Base-by-base conservation (phyloP, 305 asterid genomes). In the Solanum aculeatissimum region DNA sequence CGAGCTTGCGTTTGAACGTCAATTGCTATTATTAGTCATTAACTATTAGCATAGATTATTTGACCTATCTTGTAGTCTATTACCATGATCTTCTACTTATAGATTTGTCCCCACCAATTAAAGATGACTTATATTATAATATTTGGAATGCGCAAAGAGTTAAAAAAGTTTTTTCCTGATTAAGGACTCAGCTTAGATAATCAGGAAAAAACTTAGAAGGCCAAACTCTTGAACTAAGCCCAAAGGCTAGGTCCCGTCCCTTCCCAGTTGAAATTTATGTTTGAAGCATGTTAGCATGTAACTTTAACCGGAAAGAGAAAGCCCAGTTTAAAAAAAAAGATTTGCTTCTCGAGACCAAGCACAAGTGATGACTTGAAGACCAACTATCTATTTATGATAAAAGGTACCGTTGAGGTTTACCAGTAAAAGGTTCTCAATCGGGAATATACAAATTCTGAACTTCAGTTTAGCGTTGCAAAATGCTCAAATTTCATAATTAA, bases 231-330 rank as follows among this genome's bases (percentile, higher is more conserved):
- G 62, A 47, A 75, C 21, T 75, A 75, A 4, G 43, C 62, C 40
- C 62, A 49, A 4, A 49, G 62, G 27, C 58, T 25, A 75, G 54
- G 55, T 27, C 57, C 81, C 40, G 55, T 27, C 57, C 81, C 40
- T 47, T 47, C 81, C 81, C 62, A 27, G 42, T 49, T 19, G 25
- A 38, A 66, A 66, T 32, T 66, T 32, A 92, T 89, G 90, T 93
- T 72, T 27, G 40, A 72, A 45, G 58, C 58, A 72, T 27, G 35
- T 8, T 72, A 9, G 40, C 81, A 72, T 45, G 23, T 72, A 25
- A 72, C 45, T 42, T 72, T 45, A 9, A 25, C 81, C 19, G 38
- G n/a, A 23, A 45, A 45, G 81, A 45, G 58, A 25, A 45, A n/a
- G 15, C 23, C 58, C 42, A 0, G 81, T 72, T 72, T 21, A 21